Evolutionary conservation across 352 stramenopile genomes (phyloP).

Genomic region (Pythium aphanidermatum): DNA sequence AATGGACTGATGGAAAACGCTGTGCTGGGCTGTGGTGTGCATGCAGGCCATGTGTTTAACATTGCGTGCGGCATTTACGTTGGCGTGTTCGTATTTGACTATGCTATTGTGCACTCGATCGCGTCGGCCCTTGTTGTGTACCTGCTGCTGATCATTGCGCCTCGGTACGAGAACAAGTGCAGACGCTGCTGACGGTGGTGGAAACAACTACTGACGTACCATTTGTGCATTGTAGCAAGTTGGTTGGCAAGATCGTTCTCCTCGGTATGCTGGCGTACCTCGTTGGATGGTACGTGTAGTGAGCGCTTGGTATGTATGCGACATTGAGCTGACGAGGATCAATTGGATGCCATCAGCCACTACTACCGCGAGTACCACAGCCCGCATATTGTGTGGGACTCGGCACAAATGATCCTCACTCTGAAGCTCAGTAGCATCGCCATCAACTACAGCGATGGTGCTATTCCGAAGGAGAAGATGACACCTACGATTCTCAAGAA

Average conservation of each 20-base stretch:
- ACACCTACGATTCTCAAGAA: conserved; percentile 70
- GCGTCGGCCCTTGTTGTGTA: conserved; percentile 55
- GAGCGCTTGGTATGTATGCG: neutral
- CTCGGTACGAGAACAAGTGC: conserved; percentile 30
- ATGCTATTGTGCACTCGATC: conserved; percentile 68
- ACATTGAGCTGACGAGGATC: neutral
- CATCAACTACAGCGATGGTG: conserved; percentile 79
- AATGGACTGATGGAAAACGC: neutral
- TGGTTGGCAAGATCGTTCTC: conserved; percentile 62
- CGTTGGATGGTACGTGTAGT: conserved; percentile 36
- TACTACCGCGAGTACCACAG: conserved; percentile 82
- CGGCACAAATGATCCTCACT: conserved; percentile 83
- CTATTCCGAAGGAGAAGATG: conserved; percentile 67
- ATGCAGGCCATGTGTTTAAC: conserved; percentile 69
- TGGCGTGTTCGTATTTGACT: conserved; percentile 77
- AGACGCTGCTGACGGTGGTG: neutral
- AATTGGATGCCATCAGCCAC: conserved; percentile 31
- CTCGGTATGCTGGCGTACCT: conserved; percentile 59
- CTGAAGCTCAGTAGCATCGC: conserved; percentile 76
- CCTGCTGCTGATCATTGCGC: conserved; percentile 54
- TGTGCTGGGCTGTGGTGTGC: neutral
- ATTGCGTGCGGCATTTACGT: conserved; percentile 48
- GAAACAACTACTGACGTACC: too few species aligned
- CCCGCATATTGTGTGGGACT: conserved; percentile 78
- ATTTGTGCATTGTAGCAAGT: conserved; percentile 26